Evolutionary conservation across 139 green algal genomes (phyloP).

Genomic region (Chlamydomonas applanata): DNA sequence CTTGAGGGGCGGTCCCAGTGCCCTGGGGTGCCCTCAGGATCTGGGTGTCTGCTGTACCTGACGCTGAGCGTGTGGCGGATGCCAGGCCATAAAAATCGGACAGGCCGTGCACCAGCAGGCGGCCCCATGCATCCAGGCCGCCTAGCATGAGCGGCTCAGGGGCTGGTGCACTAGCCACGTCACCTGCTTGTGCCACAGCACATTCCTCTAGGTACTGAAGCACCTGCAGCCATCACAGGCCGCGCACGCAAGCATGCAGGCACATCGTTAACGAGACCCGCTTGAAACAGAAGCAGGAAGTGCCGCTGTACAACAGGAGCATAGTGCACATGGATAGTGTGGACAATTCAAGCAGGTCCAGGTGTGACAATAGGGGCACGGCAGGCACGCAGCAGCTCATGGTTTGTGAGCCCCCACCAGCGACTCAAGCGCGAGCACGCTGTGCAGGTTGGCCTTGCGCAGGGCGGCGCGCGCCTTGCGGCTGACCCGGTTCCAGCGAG

Average conservation of each 20-base stretch:
- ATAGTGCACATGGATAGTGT: background rate
- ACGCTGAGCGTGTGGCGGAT: conserved; percentile 3
- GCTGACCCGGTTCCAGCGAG: conserved; percentile 33
- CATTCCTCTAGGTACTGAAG: background rate
- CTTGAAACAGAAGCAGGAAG: no score
- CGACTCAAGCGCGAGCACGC: conserved; percentile 48
- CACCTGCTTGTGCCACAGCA: background rate
- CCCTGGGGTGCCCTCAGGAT: background rate
- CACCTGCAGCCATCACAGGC: background rate
- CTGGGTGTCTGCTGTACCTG: background rate
- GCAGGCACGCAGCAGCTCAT: conserved; percentile 11
- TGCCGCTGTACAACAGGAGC: no score
- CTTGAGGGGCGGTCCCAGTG: background rate
- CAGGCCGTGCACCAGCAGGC: conserved; percentile 50
- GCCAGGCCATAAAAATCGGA: conserved; percentile 49
- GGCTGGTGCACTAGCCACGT: background rate
- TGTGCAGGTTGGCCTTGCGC: conserved; percentile 41
- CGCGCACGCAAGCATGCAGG: no score
- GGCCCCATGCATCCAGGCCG: conserved; percentile 13
- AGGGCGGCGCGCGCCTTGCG: conserved; percentile 31
- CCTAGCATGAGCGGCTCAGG: background rate
- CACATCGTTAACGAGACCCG: no score
- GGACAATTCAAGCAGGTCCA: no score
- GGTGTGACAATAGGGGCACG: background rate
- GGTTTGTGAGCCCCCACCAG: conserved; percentile 34